A percentile compares a stretch with the other conserved stretches of the same genome.
Evolutionary conservation across 176 grass and related monocot species (phyloP).

Genomic region (Urochloa ruziziensis): DNA sequence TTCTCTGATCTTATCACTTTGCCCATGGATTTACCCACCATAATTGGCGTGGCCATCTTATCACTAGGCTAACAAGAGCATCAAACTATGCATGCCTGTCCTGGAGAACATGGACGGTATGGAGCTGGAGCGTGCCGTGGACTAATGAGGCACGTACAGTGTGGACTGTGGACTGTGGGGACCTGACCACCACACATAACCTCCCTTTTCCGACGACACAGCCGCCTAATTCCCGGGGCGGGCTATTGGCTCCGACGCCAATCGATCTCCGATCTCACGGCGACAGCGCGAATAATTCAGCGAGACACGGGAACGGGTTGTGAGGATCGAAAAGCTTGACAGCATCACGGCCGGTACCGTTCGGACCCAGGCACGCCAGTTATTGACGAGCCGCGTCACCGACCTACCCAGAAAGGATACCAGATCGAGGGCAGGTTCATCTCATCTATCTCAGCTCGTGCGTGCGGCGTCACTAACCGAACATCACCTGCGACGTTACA

Average conservation of each 20-base stretch:
- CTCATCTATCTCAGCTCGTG: not conserved
- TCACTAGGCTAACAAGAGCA: not conserved
- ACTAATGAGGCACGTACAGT: not conserved
- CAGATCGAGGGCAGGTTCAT: conserved; percentile 29
- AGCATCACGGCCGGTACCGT: not conserved
- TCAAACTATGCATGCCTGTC: not conserved
- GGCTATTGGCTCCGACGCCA: not conserved
- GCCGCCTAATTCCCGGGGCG: not conserved
- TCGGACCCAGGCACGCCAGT: not conserved
- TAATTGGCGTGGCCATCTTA: not conserved
- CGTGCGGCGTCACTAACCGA: too few relatives aligned
- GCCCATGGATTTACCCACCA: not conserved
- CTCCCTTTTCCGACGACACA: conserved; percentile 7
- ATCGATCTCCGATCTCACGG: not conserved
- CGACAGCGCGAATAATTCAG: not conserved
- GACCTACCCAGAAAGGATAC: not conserved
- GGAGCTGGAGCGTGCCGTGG: not conserved
- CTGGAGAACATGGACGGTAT: not conserved
- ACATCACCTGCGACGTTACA: not conserved
- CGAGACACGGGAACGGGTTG: conserved; percentile 2
- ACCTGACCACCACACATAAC: not conserved
- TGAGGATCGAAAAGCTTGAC: not conserved
- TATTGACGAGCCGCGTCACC: not conserved
- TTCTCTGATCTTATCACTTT: not conserved
- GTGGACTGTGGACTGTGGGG: not conserved